These are phyloP conservation scores for Colletotrichum sp. DNA, from an alignment of 2,329 filamentous ascomycete species.

Conservation along the genomic window DNA sequence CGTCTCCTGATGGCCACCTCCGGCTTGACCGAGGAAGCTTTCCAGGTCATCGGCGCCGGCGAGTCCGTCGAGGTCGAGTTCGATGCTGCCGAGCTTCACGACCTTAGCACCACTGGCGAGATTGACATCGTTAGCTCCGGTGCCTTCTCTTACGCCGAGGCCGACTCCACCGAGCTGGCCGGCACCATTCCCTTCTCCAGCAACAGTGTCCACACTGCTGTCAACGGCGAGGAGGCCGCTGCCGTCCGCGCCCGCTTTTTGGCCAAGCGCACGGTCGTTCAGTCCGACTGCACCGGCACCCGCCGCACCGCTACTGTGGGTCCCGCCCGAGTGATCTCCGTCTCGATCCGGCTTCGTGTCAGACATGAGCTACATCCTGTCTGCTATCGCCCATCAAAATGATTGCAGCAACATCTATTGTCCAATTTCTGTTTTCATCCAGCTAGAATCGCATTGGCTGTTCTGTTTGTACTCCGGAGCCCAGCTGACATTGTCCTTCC, in stretches of 20 bases:
- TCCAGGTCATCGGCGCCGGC: conserved; percentile 52
- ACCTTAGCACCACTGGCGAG: conserved; percentile 54
- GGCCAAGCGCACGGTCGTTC: conserved; percentile 54
- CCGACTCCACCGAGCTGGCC: conserved; percentile 57
- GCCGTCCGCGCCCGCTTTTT: conserved; percentile 50
- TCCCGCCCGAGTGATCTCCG: not conserved
- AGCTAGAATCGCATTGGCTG: not conserved
- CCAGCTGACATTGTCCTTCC: not conserved
- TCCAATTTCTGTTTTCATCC: not conserved
- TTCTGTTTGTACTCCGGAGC: not conserved
- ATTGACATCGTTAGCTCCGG: conserved; percentile 63
- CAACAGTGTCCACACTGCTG: conserved; percentile 61
- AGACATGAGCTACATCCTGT: not conserved
- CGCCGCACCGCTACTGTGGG: conserved; percentile 43
- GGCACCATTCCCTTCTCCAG: conserved; percentile 62
- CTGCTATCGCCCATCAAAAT: not conserved
- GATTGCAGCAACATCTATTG: not conserved
- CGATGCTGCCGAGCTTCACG: conserved; percentile 61
- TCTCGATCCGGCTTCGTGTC: not conserved
- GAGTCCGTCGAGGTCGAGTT: conserved; percentile 58
- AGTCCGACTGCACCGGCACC: conserved; percentile 59
- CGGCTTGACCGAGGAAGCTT: conserved; percentile 52
- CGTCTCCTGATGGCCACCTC: conserved; percentile 52
- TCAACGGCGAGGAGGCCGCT: conserved; percentile 62
- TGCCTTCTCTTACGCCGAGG: conserved; percentile 59